phyloP scores from a whole-genome alignment of 2,329 filamentous ascomycete genomes.

The Diaporthe capsici region DNA sequence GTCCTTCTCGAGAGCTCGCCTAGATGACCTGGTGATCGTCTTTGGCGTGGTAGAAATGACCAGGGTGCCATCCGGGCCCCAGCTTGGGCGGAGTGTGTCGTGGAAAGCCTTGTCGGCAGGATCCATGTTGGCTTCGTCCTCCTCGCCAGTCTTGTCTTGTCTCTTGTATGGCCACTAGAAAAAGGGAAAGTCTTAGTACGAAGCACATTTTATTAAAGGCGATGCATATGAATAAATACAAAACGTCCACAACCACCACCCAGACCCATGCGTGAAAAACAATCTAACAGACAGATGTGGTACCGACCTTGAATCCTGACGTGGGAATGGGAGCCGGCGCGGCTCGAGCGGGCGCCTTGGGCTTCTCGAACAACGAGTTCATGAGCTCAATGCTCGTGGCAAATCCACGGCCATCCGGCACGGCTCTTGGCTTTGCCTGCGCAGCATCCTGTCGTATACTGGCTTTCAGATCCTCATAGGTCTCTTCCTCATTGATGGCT shows the following conservation, averaged over 20 bases:
- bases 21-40: slow-evolving; percentile 38
- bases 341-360: slow-evolving; percentile 70
- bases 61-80: slow-evolving; percentile 81
- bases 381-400: slow-evolving; percentile 94
- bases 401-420: slow-evolving; percentile 75
- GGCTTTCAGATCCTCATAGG: slow-evolving; percentile 60
- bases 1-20: slow-evolving; percentile 52
- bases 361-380: slow-evolving; percentile 90
- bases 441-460: slow-evolving; percentile 49
- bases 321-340: slow-evolving; percentile 65
- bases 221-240: slow-evolving; percentile 51
- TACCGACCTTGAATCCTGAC: slow-evolving; percentile 92
- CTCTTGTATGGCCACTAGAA: slow-evolving; percentile 90
- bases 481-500: slow-evolving; percentile 72
- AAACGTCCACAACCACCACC: slow-evolving; percentile 43
- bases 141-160: slow-evolving; percentile 77
- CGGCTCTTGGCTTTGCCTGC: slow-evolving; percentile 51
- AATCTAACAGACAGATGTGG: slow-evolving; percentile 56
- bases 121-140: slow-evolving; percentile 73
- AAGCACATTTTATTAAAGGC: slow-evolving; percentile 50
- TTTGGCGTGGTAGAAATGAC: slow-evolving; percentile 56
- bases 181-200: slow-evolving; percentile 62
- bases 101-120: slow-evolving; percentile 78
- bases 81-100: slow-evolving; percentile 81
- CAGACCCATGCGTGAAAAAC: slow-evolving; percentile 47